These are phyloP conservation scores for Pichia sp. DNA, from an alignment of 1,139 yeast genomes.

Conservation along the genomic window DNA sequence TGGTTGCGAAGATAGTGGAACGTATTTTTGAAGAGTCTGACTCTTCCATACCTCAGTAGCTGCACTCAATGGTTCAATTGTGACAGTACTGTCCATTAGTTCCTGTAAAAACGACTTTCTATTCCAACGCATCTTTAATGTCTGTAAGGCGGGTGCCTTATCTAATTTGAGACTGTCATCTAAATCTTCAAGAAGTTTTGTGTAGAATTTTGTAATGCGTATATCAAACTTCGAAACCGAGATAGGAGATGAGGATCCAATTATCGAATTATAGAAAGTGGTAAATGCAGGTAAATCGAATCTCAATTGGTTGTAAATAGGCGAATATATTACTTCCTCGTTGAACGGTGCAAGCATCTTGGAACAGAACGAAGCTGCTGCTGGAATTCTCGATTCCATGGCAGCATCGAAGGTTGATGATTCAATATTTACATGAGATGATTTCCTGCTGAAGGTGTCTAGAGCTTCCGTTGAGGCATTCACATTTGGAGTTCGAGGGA, in stretches of 20 bases:
- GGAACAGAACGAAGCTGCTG: slow-evolving; percentile 15
- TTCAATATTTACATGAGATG: too few relatives aligned
- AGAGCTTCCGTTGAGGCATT: neutral
- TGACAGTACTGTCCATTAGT: slow-evolving; percentile 72
- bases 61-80: slow-evolving; percentile 83
- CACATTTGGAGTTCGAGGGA: neutral
- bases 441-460: neutral
- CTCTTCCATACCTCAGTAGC: slow-evolving; percentile 61
- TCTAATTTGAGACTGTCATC: slow-evolving; percentile 64
- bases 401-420: too few relatives aligned
- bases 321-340: slow-evolving; percentile 36
- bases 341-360: slow-evolving; percentile 17
- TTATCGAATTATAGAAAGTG: slow-evolving; percentile 20
- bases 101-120: slow-evolving; percentile 49
- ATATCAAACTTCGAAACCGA: slow-evolving; percentile 7
- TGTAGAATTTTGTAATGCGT: slow-evolving; percentile 56
- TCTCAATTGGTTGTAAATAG: slow-evolving; percentile 49
- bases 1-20: slow-evolving; percentile 7
- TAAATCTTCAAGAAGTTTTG: slow-evolving; percentile 65
- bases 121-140: slow-evolving; percentile 39
- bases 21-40: slow-evolving; percentile 10
- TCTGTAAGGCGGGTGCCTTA: slow-evolving; percentile 41
- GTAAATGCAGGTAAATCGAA: slow-evolving; percentile 39
- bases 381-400: neutral
- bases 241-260: neutral